Evolutionary conservation across 208 protist genomes (phyloP).

Genomic region (Tritrichomonas musculus): DNA sequence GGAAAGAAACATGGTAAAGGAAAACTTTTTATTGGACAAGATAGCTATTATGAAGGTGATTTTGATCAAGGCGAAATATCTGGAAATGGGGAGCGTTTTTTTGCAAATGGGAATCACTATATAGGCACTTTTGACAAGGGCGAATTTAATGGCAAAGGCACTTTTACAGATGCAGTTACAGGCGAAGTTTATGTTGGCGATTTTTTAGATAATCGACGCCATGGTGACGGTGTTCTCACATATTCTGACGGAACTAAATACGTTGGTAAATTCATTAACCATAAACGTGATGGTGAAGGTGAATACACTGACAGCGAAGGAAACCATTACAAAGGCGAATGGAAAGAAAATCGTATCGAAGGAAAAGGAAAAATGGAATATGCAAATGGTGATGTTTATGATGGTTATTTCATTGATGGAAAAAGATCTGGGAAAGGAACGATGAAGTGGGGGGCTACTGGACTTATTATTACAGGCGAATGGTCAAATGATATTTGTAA

Average conservation of each 20-base stretch:
- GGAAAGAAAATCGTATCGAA: background rate
- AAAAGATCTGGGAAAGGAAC: background rate
- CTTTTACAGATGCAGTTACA: background rate
- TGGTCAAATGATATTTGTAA: background rate
- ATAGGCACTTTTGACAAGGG: background rate
- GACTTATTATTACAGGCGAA: background rate
- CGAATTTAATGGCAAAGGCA: background rate
- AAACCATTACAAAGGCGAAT: conserved; percentile 10
- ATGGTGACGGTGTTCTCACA: background rate
- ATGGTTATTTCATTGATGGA: background rate
- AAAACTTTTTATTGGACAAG: background rate
- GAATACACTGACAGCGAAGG: background rate
- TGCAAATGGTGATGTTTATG: conserved; percentile 12
- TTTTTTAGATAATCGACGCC: background rate
- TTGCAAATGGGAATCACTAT: background rate
- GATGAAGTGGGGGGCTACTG: background rate
- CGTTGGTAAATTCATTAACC: background rate
- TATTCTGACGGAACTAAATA: background rate
- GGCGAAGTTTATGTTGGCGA: background rate
- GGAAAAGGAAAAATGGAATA: background rate
- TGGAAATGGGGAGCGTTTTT: background rate
- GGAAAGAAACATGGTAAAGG: conserved; percentile 21
- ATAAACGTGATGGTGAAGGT: background rate
- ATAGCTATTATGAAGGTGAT: conserved; percentile 24
- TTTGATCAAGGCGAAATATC: background rate